Evolutionary conservation across 225 moss, liverwort and hornwort species (phyloP).

Genomic region (Climacium dendroides): DNA sequence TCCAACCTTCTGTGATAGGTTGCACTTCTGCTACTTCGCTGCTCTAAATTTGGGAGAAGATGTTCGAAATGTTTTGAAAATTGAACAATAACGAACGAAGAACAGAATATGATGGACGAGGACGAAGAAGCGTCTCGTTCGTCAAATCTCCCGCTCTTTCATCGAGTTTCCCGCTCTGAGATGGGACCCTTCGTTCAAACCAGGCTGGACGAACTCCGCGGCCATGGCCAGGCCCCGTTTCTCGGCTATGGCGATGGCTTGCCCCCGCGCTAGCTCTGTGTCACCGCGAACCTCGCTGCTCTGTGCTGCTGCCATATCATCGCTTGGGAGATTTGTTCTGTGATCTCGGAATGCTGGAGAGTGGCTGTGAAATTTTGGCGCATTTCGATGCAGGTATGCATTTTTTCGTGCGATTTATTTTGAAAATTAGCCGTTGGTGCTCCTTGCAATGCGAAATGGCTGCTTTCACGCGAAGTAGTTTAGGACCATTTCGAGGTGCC

Average conservation of each 20-base stretch:
- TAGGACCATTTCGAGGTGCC: neutral
- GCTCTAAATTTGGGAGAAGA: neutral
- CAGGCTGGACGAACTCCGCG: conserved; percentile 10
- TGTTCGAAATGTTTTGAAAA: neutral
- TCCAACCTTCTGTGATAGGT: too few relatives aligned
- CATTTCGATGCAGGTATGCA: neutral
- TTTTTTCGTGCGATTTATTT: neutral
- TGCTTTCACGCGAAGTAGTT: neutral
- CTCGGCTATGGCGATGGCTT: conserved; percentile 16
- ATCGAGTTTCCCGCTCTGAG: conserved; percentile 24
- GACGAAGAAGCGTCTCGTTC: conserved; percentile 2
- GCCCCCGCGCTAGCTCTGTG: neutral
- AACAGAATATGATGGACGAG: neutral
- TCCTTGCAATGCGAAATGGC: neutral
- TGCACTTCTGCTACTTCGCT: neutral
- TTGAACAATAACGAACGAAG: neutral
- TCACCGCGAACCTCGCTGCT: neutral
- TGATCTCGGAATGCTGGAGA: neutral
- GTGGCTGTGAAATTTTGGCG: neutral
- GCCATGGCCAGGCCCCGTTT: conserved; percentile 17
- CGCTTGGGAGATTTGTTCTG: neutral
- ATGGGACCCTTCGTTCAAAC: conserved; percentile 20
- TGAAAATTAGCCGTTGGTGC: conserved; percentile 16
- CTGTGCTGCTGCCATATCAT: neutral
- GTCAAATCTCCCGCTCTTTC: conserved; percentile 29